phyloP scores from a whole-genome alignment of 2,329 filamentous ascomycete species.

The Arachnomyces sp. region DNA sequence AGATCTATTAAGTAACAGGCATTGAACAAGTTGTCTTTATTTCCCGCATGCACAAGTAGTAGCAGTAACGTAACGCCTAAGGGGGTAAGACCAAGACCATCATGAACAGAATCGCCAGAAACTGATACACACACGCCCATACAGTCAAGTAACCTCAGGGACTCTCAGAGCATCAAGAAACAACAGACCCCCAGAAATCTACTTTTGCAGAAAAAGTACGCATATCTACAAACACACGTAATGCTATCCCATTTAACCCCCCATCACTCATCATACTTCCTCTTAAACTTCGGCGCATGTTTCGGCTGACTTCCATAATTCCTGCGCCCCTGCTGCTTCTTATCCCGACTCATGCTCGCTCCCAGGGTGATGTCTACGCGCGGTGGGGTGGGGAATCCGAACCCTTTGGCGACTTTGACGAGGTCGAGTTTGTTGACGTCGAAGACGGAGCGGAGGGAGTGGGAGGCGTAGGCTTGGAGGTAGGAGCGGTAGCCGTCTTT shows the following conservation, averaged over 20 bases:
- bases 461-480: conserved; percentile 87
- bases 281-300: conserved; percentile 51
- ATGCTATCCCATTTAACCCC: no score
- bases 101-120: not conserved
- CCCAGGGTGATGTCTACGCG: conserved; percentile 71
- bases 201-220: not conserved
- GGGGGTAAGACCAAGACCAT: no score
- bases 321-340: conserved; percentile 59
- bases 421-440: conserved; percentile 75
- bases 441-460: conserved; percentile 73
- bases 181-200: not conserved
- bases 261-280: conserved; percentile 31
- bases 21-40: no score
- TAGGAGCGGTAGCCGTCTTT: conserved; percentile 78
- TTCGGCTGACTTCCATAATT: conserved; percentile 72
- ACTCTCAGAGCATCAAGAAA: not conserved
- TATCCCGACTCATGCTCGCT: conserved; percentile 65
- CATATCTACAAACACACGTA: no score
- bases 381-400: conserved; percentile 70
- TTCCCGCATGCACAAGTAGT: no score
- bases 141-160: not conserved
- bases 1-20: no score
- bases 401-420: conserved; percentile 74
- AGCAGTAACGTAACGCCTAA: no score
- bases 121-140: no score